A percentile compares a stretch with the other conserved stretches of the same genome.
These are phyloP conservation scores for Aspergillus sp. DNA, from an alignment of 2,329 filamentous ascomycete genomes.

Conservation along the genomic window DNA sequence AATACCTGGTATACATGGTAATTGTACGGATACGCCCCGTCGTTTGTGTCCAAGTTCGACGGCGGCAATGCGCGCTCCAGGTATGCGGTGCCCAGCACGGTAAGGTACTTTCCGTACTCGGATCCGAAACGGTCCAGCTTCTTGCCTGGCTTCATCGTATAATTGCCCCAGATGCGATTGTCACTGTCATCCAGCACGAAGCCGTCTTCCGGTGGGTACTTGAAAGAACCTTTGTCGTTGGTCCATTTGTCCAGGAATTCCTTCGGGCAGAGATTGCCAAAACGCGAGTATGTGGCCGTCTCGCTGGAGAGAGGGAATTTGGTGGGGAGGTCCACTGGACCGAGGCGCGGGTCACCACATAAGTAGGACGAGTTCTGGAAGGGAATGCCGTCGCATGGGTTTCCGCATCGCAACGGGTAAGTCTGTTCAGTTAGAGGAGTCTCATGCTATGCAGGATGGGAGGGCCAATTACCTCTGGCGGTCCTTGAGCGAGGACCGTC, in stretches of 20 bases:
- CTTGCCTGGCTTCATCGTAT: conserved; percentile 35
- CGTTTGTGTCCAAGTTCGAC: conserved; percentile 35
- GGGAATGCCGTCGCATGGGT: conserved; percentile 26
- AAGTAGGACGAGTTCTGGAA: conserved; percentile 23
- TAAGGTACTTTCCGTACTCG: conserved; percentile 38
- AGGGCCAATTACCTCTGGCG: not conserved
- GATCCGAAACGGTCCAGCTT: conserved; percentile 44
- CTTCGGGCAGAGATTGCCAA: conserved; percentile 35
- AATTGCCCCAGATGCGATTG: conserved; percentile 34
- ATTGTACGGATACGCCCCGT: conserved; percentile 37
- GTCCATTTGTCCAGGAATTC: conserved; percentile 27
- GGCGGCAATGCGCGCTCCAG: conserved; percentile 43
- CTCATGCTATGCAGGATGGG: not conserved
- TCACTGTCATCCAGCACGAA: conserved; percentile 32
- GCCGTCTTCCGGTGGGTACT: conserved; percentile 38
- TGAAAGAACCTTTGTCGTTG: conserved; percentile 12
- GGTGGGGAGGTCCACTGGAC: conserved; percentile 27
- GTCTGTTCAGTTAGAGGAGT: not conserved
- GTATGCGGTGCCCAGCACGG: conserved; percentile 41
- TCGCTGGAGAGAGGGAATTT: conserved; percentile 24
- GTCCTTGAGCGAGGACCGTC: not conserved
- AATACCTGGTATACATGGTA: conserved; percentile 44
- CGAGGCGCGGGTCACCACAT: conserved; percentile 34
- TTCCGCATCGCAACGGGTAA: conserved; percentile 8
- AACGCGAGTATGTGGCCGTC: conserved; percentile 30